Evolutionary conservation across 148 eudicot species (phyloP).

Genomic region (Vaccinium darrowii): DNA sequence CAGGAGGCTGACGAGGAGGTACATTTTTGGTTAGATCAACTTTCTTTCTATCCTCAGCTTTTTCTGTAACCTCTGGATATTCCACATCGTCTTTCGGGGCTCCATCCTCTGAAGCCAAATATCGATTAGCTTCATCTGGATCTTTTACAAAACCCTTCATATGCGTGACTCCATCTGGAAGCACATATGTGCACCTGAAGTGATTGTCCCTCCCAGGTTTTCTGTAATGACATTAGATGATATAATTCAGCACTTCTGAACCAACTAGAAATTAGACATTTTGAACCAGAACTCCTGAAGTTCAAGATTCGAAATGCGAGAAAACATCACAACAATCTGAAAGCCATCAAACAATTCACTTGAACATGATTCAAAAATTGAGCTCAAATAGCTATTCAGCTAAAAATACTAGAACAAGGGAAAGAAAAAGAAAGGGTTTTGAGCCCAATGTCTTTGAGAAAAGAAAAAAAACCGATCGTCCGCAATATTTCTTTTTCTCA

Average conservation of each 20-base stretch:
- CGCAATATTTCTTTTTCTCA: neutral
- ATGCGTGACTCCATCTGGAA: slow-evolving; percentile 85
- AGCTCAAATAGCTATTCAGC: neutral
- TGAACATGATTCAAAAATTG: neutral
- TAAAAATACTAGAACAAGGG: neutral
- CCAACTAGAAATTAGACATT: neutral
- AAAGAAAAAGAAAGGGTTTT: neutral
- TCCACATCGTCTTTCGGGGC: slow-evolving; percentile 31
- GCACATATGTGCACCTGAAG: slow-evolving; percentile 80
- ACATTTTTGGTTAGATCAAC: slow-evolving; percentile 77
- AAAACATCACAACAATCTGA: neutral
- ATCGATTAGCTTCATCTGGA: slow-evolving; percentile 68
- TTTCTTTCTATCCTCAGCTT: slow-evolving; percentile 46
- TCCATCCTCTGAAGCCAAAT: slow-evolving; percentile 45
- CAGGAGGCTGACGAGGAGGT: slow-evolving; percentile 6
- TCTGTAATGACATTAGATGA: slow-evolving; percentile 36
- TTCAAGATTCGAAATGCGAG: neutral
- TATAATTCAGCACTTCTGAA: neutral
- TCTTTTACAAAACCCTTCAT: slow-evolving; percentile 83
- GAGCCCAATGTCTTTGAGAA: neutral
- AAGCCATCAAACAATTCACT: neutral
- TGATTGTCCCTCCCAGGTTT: slow-evolving; percentile 67
- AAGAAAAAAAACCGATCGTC: neutral
- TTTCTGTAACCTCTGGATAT: slow-evolving; percentile 32
- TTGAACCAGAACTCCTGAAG: neutral